Percentiles rank a stretch among this genome's conserved stretches.
Conservation (phyloP, 73 alveolate species). For the Uronychia setigera region DNA sequence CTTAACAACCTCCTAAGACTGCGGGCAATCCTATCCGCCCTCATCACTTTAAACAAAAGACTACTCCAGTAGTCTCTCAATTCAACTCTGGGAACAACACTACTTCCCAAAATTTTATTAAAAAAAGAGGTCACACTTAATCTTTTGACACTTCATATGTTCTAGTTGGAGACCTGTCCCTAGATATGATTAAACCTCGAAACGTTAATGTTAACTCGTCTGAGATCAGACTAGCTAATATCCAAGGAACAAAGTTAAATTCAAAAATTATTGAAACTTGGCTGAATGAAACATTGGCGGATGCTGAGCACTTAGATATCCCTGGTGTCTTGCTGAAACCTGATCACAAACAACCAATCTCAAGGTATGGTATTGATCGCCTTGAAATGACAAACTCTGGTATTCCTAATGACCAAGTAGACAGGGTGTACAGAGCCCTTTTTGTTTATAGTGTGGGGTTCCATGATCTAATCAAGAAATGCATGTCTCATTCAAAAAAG, state of each 20-base stretch:
- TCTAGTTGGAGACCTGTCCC: neutral
- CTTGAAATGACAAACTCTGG: constrained; percentile 64
- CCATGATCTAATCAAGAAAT: constrained; percentile 35
- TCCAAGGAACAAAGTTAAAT: constrained; percentile 18
- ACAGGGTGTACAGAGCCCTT: constrained; percentile 58
- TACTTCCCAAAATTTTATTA: no score
- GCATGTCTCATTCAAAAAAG: neutral
- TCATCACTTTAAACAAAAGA: no score
- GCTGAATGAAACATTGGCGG: constrained; percentile 71
- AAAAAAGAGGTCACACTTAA: neutral
- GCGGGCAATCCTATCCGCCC: neutral
- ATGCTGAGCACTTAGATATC: constrained; percentile 70
- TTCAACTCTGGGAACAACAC: no score
- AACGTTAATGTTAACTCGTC: neutral
- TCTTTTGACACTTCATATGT: neutral
- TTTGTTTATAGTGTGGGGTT: constrained; percentile 76
- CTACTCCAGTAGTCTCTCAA: neutral
- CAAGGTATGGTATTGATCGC: constrained; percentile 61
- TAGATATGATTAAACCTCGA: neutral
- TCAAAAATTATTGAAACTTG: constrained; percentile 73
- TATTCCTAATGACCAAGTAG: constrained; percentile 54
- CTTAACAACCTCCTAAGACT: neutral
- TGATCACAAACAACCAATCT: constrained; percentile 52
- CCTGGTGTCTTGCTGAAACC: constrained; percentile 46
- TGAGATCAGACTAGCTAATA: neutral